A percentile compares a stretch with the other conserved stretches of the same genome.
Conservation (phyloP, 163 green algal species). For the Scenedesmus sp. region DNA sequence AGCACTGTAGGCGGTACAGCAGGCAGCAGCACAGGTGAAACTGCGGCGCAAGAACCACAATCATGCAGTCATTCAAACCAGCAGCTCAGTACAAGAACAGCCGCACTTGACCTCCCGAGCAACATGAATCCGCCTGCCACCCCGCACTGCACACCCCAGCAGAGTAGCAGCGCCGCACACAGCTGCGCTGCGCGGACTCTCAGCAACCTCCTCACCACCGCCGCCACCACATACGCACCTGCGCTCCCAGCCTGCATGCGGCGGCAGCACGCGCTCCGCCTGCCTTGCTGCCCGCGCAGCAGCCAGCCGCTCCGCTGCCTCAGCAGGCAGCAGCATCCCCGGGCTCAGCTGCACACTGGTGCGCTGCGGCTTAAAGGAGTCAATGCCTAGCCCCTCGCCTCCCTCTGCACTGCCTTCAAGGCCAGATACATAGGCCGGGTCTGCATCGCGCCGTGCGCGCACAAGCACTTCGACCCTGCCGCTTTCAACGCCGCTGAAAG, state of each 20-base stretch:
- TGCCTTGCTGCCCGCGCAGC: slow-evolving; percentile 34
- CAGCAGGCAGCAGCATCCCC: slow-evolving; percentile 71
- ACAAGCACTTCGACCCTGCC: slow-evolving; percentile 70
- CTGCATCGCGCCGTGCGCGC: slow-evolving; percentile 24
- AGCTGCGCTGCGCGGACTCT: no score
- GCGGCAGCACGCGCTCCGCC: slow-evolving; percentile 29
- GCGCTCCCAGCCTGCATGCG: slow-evolving; percentile 26
- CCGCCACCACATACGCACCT: background rate
- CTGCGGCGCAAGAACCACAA: no score
- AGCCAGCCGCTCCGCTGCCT: slow-evolving; percentile 60
- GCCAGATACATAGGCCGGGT: slow-evolving; percentile 68
- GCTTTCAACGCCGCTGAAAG: slow-evolving; percentile 71
- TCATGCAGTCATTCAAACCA: no score
- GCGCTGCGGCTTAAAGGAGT: slow-evolving; percentile 72
- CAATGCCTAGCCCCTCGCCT: slow-evolving; percentile 81
- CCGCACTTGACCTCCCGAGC: no score
- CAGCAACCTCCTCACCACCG: no score
- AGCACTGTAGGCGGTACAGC: no score
- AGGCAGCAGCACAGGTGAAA: no score
- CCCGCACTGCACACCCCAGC: no score
- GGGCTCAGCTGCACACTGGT: slow-evolving; percentile 64
- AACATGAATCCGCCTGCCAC: no score
- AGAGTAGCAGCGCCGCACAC: no score
- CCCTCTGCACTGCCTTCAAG: slow-evolving; percentile 73
- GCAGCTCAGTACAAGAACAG: no score